These are phyloP conservation scores for Yarrowia divulgata DNA, from an alignment of 805 yeast genomes.

Conservation along the genomic window DNA sequence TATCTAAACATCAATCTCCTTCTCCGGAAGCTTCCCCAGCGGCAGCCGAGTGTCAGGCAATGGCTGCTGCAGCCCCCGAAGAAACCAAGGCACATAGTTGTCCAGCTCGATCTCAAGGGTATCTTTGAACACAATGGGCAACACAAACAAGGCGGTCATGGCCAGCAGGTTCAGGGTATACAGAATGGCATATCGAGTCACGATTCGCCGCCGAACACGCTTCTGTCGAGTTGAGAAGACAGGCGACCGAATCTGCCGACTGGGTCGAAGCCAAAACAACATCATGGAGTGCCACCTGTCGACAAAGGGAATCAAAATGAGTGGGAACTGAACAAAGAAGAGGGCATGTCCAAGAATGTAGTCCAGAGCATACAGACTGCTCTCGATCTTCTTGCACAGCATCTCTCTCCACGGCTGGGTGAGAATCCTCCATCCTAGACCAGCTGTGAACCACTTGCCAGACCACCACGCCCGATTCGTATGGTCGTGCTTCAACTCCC, in stretches of 20 bases:
- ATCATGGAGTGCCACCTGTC: slow-evolving; percentile 92
- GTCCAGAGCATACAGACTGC: slow-evolving; percentile 91
- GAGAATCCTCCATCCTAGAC: slow-evolving; percentile 82
- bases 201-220: slow-evolving; percentile 50
- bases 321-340: slow-evolving; percentile 80
- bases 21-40: slow-evolving; percentile 29
- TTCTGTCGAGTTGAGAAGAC: slow-evolving; percentile 84
- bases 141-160: slow-evolving; percentile 29
- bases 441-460: slow-evolving; percentile 60
- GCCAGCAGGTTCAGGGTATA: slow-evolving; percentile 15
- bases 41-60: slow-evolving; percentile 27
- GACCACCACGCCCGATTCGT: slow-evolving; percentile 75
- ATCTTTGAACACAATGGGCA: slow-evolving; percentile 20
- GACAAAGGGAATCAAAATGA: slow-evolving; percentile 76
- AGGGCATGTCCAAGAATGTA: slow-evolving; percentile 84
- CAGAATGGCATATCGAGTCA: slow-evolving; percentile 24
- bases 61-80: slow-evolving; percentile 31
- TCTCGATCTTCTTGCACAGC: slow-evolving; percentile 81
- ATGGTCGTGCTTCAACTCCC: slow-evolving; percentile 66
- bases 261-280: slow-evolving; percentile 95
- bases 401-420: slow-evolving; percentile 88
- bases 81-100: slow-evolving; percentile 24
- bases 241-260: slow-evolving; percentile 85
- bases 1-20: slow-evolving; percentile 28
- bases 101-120: slow-evolving; percentile 29